These are phyloP conservation scores for Torulaspora microellipsoides DNA, from an alignment of 805 yeast genomes.

Conservation along the genomic window DNA sequence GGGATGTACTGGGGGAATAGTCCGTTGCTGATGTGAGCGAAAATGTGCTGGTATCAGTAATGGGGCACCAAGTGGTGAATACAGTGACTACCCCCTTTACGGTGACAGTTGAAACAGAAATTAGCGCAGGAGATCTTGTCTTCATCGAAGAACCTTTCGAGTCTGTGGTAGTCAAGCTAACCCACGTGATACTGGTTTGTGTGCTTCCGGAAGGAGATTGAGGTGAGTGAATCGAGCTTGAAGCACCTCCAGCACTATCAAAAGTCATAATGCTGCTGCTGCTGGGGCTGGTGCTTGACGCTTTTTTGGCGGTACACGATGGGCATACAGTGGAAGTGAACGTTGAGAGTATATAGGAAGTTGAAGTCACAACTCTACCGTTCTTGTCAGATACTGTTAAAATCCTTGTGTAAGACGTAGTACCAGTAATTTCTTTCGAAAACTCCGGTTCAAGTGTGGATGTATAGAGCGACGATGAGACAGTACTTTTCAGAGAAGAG, in stretches of 20 bases:
- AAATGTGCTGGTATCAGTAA: conserved; percentile 3
- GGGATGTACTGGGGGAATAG: no score
- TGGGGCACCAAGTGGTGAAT: conserved; percentile 39
- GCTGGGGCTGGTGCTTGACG: not conserved
- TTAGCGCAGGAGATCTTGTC: conserved; percentile 6
- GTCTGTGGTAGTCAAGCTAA: conserved; percentile 1
- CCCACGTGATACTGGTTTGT: not conserved
- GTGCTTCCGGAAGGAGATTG: no score
- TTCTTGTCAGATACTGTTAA: conserved; percentile 1
- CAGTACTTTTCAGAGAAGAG: not conserved
- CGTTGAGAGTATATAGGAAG: conserved; percentile 10
- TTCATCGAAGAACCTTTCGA: not conserved
- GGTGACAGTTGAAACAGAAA: conserved; percentile 17
- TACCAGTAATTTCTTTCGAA: conserved; percentile 5
- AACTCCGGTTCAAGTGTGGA: not conserved
- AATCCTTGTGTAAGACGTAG: conserved; percentile 7
- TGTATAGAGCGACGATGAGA: not conserved
- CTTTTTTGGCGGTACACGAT: conserved; percentile 5
- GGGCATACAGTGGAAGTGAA: conserved; percentile 12
- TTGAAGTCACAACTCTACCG: conserved; percentile 3
- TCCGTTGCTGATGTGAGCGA: no score
- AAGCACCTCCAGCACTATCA: no score
- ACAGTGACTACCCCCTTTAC: conserved; percentile 24
- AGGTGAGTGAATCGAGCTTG: no score
- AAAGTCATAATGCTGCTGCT: not conserved